Base-by-base conservation (phyloP, 2,329 filamentous ascomycete species). In the Stemphylium vesicarium region DNA sequence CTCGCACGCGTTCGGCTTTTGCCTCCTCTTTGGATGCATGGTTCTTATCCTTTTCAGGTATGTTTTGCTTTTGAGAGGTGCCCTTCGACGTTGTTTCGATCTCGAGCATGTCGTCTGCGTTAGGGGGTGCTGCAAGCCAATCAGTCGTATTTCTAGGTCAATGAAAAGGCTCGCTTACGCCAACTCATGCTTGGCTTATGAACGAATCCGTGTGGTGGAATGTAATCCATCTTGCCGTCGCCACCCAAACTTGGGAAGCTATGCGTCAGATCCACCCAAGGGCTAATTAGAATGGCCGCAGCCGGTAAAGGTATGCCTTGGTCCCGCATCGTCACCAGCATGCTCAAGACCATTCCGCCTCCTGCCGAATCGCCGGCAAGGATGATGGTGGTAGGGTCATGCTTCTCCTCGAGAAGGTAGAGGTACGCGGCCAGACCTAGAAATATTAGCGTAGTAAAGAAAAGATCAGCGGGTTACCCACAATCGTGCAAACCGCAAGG, bases 201-300 rank as follows among this genome's bases (percentile, higher is more conserved):
- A 61, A 96, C 88, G 67, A 99, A 98, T 0, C 95, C 95, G 63
- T 88, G 83, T 0, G 87, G 78, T 4, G 95, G 95, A 31, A 99
- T 94, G 66, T 97, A 98, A 72, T 99, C 95, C 45, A 91, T 77
- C 0, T 85, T 84, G 44, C 85, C 87, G 36, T 92, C 85, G 4
- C 81, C 84, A 2, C 85, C 84, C n/a, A 96, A 84, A 62, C 93
- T 97, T 0, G 95, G 95, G 61, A 98, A 98, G 0, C 93, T 97
- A 72, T 98, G 94, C 0, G 92, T 96, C 48, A 98, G 79, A 72
- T 99, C 95, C 8, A 94, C 92, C 95, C 95, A 99, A 0, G 95
- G 95, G 44, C 92, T 96, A 46, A 98, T 90, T 36, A 98, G 80
- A 39, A 98, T 88, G 4, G 90, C 93, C 1, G 95, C 95, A 2